These are phyloP conservation scores for Colletotrichum aenigma DNA, from an alignment of 2,329 filamentous ascomycete species.

Conservation along the genomic window DNA sequence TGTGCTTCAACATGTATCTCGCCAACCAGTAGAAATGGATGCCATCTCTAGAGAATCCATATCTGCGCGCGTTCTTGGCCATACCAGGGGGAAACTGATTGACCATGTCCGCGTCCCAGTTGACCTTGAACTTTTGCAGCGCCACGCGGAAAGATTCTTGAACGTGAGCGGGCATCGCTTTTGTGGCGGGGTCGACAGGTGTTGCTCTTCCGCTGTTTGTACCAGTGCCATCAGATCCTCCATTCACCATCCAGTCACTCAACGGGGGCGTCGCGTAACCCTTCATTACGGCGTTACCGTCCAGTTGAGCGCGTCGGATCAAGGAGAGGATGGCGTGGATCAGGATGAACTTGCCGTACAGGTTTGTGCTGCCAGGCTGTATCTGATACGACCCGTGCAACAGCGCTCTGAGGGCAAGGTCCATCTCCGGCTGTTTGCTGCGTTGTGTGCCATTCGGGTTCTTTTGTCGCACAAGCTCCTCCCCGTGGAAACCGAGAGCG, in stretches of 20 bases:
- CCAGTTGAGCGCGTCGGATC: conserved; percentile 51
- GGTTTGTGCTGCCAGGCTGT: conserved; percentile 69
- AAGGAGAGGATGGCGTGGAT: conserved; percentile 72
- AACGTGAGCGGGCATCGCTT: conserved; percentile 46
- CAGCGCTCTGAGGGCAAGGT: conserved; percentile 64
- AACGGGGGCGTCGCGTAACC: conserved; percentile 61
- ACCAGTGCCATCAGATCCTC: conserved; percentile 38
- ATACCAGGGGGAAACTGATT: conserved; percentile 65
- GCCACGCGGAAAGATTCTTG: conserved; percentile 57
- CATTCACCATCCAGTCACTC: conserved; percentile 59
- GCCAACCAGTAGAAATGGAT: conserved; percentile 78
- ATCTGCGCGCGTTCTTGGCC: conserved; percentile 57
- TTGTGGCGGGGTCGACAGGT: conserved; percentile 42
- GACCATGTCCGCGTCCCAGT: conserved; percentile 73
- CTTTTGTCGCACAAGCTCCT: conserved; percentile 53
- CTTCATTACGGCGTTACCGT: conserved; percentile 40
- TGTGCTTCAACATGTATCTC: conserved; percentile 67
- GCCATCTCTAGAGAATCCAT: conserved; percentile 74
- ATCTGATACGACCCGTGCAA: conserved; percentile 64
- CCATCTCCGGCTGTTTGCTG: conserved; percentile 68
- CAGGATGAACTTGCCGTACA: conserved; percentile 76
- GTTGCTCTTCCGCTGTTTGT: conserved; percentile 49
- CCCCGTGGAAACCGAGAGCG: conserved; percentile 67
- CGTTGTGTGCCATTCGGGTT: conserved; percentile 69
- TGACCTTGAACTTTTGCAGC: conserved; percentile 73